Evolutionary conservation across 306 rosid genomes (phyloP), one percentile per base, ranked within the genome.

Genomic region (Cyclanthera cordifolia): DNA sequence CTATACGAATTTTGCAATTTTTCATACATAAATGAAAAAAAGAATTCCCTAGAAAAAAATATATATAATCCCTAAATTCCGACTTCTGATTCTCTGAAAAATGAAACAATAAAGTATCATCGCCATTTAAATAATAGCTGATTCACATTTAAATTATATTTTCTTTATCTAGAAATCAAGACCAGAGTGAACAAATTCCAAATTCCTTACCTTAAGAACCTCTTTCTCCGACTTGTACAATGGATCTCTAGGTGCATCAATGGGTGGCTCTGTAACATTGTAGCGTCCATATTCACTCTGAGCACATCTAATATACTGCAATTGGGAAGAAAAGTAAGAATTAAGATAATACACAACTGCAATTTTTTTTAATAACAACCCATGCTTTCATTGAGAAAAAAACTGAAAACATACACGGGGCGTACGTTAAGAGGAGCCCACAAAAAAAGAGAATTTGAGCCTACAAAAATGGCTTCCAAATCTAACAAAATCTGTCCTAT

Each of bases 221-320:
- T 92, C 96, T 82, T 91, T 83, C 69, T 87, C 89, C 4, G 84
- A 67, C 80, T 89, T 92, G 79, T 89, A 92, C 16, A 92, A 72
- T 37, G 98, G 98, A 76, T 89, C 98, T 72, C 96, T 86, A 15
- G 88, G 96, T 21, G 95, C 95, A 79, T 89, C 95, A 76, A 92
- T 82, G 4, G 98, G 96, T 67, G 96, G 98, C 77, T 92, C 98
- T 3, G 93, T 89, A 43, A 92, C 98, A 73, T 89, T 84, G 74
- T 89, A 82, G 84, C 79, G 39, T 73, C 88, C 90, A 48, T 72
- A 92, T 73, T 92, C 98, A 84, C 96, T 92, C 61, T 77, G 70
- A 0, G 95, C 93, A 5, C 96, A 92, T 53, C 98, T 87, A 70
- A 92, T 92, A 83, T 89, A 89, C 98, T 92, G 52, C 70, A 82